Base-by-base conservation (phyloP, 768 basidiomycete genomes). In the Mycena epipterygia region DNA sequence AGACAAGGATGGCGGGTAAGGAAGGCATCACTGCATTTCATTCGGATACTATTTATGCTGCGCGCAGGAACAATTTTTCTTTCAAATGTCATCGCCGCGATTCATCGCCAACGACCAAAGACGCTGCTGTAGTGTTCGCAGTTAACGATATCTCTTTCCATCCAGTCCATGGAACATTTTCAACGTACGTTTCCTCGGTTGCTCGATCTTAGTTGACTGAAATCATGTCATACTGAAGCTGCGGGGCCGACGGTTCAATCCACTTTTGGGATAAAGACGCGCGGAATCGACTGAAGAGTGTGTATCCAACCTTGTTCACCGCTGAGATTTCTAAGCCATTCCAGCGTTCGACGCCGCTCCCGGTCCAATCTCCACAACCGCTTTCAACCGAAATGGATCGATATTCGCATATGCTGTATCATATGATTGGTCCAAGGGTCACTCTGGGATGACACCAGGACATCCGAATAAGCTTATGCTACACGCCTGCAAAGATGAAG, bases 201-300 rank as follows among this genome's bases (percentile, higher is more conserved):
- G 60, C 77, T 37, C 29, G n/a, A 30, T 72, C 73, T 74, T 17
- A 70, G 73, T 67, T 63, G 78, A 49, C 73, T 71, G 44, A 65
- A 73, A 14, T 32, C 27, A 39, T 61, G 75, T 79, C 75, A 77
- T 70, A 29, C 19, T 52, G 12, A n/a, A 56, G 65, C 33, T 67
- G 60, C 93, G 93, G 93, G 13, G 87, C 93, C 48, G 95, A 96
- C 73, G 95, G 95, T 23, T 92, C 92, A 3, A 91, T 96, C 78
- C 93, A 95, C 86, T 95, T 93, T 80, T 97, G 96, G 96, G 96
- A 98, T 81, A 96, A 96, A 82, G 93, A 97, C 74, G 91, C 93
- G 11, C 92, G 96, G 67, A 95, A 93, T 9, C 91, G 97, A 44
- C 88, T 98, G 83, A 98, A 97, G 84, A 91, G 95, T 96, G 74